Base-by-base conservation (phyloP, 371 early-diverging fungal species). In the Globomyces sp. region DNA sequence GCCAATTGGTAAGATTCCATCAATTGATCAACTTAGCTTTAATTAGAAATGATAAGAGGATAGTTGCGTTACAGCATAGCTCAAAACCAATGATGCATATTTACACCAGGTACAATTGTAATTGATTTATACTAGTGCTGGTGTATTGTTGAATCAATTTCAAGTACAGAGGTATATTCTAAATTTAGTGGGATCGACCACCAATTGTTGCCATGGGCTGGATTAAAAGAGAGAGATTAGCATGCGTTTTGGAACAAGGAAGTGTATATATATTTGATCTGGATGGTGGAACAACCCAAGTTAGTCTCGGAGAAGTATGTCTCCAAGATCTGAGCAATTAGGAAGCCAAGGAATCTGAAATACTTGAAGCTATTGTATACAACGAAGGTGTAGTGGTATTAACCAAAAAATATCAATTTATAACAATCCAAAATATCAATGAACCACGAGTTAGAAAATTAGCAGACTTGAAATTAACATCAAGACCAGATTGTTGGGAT, bases 221-320 rank as follows among this genome's bases (percentile, higher is more conserved):
- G 97, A 91, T 91, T 34, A 85, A 83, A 43, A 83, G 81, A 11
- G 96, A 96, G 64, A 85, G 92, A 58, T 83, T 98, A 3, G 85
- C 94, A 2, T 91, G 92, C 48, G 92, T 95, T 3, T 83, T 92
- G 61, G 92, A 91, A 58, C 90, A 91, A 73, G 97, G 95, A n/a
- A 80, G 75, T n/a, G 90, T 95, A 9, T 74, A 92, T 3, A 69
- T 94, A 64, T 92, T 92, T 67, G 86, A 87, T 57, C 77, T 96
- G 24, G 81, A 89, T 63, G 98, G 95, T 2, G 84, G 89, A 40
- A 85, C 82, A 64, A 85, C 85, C 0, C 88, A 88, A 59, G 93
- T 95, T 61, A 89, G 93, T 2, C 79, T 95, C 9, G 96, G 95
- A 43, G 57, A 77, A 69, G 24, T 24, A 24, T 24, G 24, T 24